Percentiles rank a stretch among this genome's conserved stretches.
Conservation (phyloP, 2,329 filamentous ascomycete species). For the Triangularia verruculosa region DNA sequence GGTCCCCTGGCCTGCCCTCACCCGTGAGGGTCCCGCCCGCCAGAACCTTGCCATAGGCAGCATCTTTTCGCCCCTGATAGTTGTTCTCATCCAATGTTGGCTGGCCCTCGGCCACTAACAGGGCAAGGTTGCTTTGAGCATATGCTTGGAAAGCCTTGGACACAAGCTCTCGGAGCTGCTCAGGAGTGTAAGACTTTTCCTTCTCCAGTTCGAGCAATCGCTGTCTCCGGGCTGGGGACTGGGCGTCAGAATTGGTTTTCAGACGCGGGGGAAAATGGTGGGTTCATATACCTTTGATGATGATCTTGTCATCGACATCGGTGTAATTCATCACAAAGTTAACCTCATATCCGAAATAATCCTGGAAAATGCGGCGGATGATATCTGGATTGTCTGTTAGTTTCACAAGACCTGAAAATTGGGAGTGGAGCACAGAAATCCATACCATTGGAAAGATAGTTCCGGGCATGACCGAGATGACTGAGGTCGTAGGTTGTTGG, state of each 20-base stretch:
- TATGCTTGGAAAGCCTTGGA: slow-evolving; percentile 55
- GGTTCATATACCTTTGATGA: background rate
- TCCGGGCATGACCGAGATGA: slow-evolving; percentile 67
- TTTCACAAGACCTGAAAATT: background rate
- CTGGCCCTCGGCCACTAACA: slow-evolving; percentile 40
- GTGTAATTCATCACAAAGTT: slow-evolving; percentile 94
- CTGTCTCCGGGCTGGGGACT: slow-evolving; percentile 73
- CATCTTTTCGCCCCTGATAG: slow-evolving; percentile 49
- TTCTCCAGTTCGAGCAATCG: slow-evolving; percentile 75
- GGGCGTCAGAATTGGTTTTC: too few relatives aligned
- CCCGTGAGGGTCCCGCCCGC: slow-evolving; percentile 54
- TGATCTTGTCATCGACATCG: slow-evolving; percentile 52
- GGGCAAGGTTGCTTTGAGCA: slow-evolving; percentile 52
- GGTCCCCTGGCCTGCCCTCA: slow-evolving; percentile 65
- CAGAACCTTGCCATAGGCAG: slow-evolving; percentile 53
- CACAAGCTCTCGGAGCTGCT: slow-evolving; percentile 47
- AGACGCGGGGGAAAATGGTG: background rate
- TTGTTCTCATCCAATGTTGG: slow-evolving; percentile 46
- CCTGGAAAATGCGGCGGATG: slow-evolving; percentile 73
- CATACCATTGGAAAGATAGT: slow-evolving; percentile 31
- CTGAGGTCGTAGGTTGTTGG: slow-evolving; percentile 82
- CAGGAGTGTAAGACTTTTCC: slow-evolving; percentile 59
- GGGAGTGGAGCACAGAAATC: background rate
- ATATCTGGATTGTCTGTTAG: slow-evolving; percentile 69
- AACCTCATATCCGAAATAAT: slow-evolving; percentile 81